A percentile compares a stretch with the other conserved stretches of the same genome.
phyloP scores from a whole-genome alignment of 225 moss, liverwort and hornwort genomes.

The Polytrichum formosum region DNA sequence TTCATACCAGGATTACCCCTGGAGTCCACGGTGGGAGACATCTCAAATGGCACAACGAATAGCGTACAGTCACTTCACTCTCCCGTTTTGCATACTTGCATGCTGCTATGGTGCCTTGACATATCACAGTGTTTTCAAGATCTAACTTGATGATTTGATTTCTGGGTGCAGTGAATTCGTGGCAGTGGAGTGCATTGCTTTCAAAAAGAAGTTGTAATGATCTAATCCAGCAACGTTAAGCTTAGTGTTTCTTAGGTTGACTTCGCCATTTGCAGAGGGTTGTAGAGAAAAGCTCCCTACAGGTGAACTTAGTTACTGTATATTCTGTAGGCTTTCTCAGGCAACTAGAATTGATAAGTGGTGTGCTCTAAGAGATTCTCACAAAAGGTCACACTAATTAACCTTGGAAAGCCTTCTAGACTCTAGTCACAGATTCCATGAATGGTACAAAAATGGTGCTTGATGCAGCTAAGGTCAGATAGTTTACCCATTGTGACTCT shows the following conservation, averaged over 20 bases:
- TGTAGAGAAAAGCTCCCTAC: background rate
- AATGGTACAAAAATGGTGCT: too few relatives aligned
- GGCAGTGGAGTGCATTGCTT: constrained; percentile 73
- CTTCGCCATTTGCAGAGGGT: background rate
- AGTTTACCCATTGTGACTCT: too few relatives aligned
- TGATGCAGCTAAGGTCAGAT: too few relatives aligned
- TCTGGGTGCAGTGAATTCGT: constrained; percentile 76
- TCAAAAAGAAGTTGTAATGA: constrained; percentile 79
- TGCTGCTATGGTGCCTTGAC: background rate
- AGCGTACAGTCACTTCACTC: constrained; percentile 37
- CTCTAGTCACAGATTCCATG: too few relatives aligned
- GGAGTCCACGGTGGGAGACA: constrained; percentile 97
- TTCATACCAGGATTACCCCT: constrained; percentile 83
- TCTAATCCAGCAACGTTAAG: constrained; percentile 41
- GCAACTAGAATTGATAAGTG: too few relatives aligned
- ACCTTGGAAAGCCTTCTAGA: too few relatives aligned
- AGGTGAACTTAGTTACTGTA: background rate
- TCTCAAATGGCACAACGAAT: constrained; percentile 91
- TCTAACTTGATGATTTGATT: background rate
- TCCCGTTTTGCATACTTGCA: background rate
- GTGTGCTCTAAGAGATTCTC: too few relatives aligned
- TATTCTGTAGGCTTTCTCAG: background rate
- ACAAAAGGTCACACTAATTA: too few relatives aligned
- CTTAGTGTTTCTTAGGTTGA: background rate
- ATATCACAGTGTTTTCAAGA: background rate